Evolutionary conservation across 2,329 filamentous ascomycete genomes (phyloP), one percentile per base, ranked within the genome.

Genomic region (Botryosphaeria dothidea): DNA sequence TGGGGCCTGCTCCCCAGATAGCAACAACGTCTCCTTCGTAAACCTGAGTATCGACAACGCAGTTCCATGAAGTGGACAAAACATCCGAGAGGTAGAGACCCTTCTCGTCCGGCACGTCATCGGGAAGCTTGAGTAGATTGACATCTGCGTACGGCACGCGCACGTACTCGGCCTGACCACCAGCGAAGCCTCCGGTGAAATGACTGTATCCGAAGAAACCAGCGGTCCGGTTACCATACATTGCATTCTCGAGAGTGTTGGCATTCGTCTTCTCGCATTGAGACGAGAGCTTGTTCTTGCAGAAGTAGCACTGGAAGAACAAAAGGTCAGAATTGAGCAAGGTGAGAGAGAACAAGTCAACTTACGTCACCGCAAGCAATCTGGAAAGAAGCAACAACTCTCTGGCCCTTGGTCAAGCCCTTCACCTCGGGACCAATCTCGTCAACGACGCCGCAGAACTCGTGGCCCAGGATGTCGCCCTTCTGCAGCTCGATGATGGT

Each of bases 321-420:
- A 34, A 3, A 34, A 34, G 31, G 31, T 0, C 81, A 61, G 36
- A 64, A 57, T 4, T 2, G 9, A 11, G 9, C 9, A 51, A 4
- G 19, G 11, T 15, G 8, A 11, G 17, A 9, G 4, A 23, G 38
- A 15, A 9, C 1, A 56, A 9, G 21, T 4, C 9, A 17, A 51
- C 62, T 13, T 48, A 64, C 62, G 19, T 80, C 74, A 60, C 80
- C 83, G 68, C 81, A 85, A 8, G 92, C 91, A 72, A 96, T 95
- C 76, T 95, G 92, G 81, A 96, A 96, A 9, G 88, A 91, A 0
- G 90, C 92, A 1, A 96, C 92, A 21, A 95, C 93, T 31, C 92
- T 75, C 67, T 84, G 80, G 15, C 76, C 75, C 65, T 80, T 80
- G 70, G 79, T 73, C 64, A 82, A 70, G 7, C 78, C 79, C 56